Base-by-base conservation (phyloP, 305 asterid genomes). In the Stenogyne calaminthoides region DNA sequence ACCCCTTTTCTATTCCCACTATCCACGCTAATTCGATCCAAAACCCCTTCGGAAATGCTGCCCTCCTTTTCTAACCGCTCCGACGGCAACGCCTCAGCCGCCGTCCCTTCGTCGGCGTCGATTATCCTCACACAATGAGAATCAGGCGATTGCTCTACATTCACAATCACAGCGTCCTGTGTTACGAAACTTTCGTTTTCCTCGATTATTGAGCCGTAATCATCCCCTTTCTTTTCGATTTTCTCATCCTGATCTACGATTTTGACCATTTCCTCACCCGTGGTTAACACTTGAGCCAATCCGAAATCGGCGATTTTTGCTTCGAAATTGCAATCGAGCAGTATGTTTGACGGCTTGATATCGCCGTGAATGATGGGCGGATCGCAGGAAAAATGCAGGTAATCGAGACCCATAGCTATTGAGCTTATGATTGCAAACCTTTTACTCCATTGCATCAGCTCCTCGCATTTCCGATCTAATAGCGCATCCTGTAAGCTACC, bases 271-370 rank as follows among this genome's bases (percentile, higher is more conserved):
- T 83, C 87, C 52, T 81, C 86, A 82, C 66, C 86, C 51, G 60
- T 80, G 34, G 64, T 83, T 84, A 91, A 51, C 74, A 87, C 78
- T 77, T 91, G 95, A 14, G 97, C 97, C 67, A 93, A 78, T 37
- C 98, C 96, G 63, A 91, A 93, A 81, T 93, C 98, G 44, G 97
- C 93, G 22, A 93, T 88, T 72, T 91, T 93, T 0, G 96, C 95
- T 15, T 89, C 86, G 59, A 93, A 91, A 70, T 89, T 83, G 62
- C 69, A 70, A 86, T 91, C 97, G 67, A 93, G 72, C 79, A 93
- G 78, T 67, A 93, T 77, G 76, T 93, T 93, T 3, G 97, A 91
- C 3, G 98, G 96, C 77, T 93, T 91, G 18, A 91, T 83, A 67
- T 93, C 98, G 1, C 98, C 95, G 62, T 91, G 97, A 55, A 93